Evolutionary conservation across 495 filamentous ascomycete genomes (phyloP), one percentile per base, ranked within the genome.

Genomic region (Neurospora sp.): DNA sequence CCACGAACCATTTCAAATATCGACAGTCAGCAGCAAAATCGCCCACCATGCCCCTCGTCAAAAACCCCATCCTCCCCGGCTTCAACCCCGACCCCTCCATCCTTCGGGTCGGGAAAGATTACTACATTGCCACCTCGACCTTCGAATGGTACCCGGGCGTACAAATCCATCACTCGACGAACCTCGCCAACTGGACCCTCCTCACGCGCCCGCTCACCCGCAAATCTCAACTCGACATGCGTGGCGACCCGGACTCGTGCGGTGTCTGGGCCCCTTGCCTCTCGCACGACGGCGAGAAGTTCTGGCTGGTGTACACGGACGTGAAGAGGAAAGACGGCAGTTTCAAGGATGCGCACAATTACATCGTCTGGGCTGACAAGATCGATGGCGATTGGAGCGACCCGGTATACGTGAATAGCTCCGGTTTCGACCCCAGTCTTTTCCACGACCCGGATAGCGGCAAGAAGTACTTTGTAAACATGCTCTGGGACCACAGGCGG

Each of bases 241-340:
- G 90, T 41, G 81, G 84, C 70, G 83, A 85, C 73, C 86, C 86
- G 35, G 84, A 88, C 80, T 87, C 86, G 79, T 88, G 88, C 79
- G 88, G 89, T 39, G 78, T 91, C 54, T 91, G 88, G 88, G 88
- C 89, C n/a, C 88, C 89, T 4, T 89, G 87, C 73, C 81, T 90
- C 18, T 84, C 84, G 3, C 87, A 91, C 74, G 86, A 90, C 74
- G 87, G 86, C 70, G 82, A 87, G 7, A 84, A 82, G 62, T 91
- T 90, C 78, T 90, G 85, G 82, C 85, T 88, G 2, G 85, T 87
- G 11, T 87, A 86, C 76, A 87, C 86, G 4, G 85, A 87, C 74
- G 86, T 88, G 40, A 89, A 88, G 79, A 84, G 86, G 72, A 87
- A 88, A 75, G 87, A 87, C 74, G 86, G 86, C 44, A 82, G 80